Conservation (phyloP, 331 rosid species). For the Cydonia oblonga region DNA sequence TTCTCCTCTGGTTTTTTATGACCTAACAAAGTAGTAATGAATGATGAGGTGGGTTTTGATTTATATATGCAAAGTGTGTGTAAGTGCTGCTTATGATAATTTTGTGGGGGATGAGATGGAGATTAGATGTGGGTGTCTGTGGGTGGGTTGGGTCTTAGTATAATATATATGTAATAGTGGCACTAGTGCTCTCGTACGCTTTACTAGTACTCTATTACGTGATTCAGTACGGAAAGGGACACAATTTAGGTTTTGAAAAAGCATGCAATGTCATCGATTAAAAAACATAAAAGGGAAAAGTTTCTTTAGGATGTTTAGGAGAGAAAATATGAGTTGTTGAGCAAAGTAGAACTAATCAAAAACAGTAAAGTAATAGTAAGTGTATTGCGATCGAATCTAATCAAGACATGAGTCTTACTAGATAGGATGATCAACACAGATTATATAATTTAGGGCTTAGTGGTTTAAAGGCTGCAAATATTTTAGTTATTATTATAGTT, state of each 20-base stretch:
- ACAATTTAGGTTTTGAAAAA: not conserved
- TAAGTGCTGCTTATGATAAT: not conserved
- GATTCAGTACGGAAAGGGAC: slow-evolving; percentile 3
- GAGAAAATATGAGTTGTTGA: not conserved
- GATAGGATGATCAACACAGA: not conserved
- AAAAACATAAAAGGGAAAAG: not conserved
- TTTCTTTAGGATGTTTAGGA: too few species aligned
- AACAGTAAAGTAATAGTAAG: not conserved
- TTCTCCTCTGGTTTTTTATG: not conserved
- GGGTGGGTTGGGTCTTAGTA: not conserved
- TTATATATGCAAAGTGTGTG: not conserved
- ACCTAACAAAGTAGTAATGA: not conserved
- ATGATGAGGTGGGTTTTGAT: not conserved
- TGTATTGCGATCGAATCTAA: not conserved
- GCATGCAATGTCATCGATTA: not conserved
- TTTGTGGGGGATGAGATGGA: not conserved
- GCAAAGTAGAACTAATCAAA: not conserved
- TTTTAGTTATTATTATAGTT: too few species aligned
- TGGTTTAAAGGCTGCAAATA: too few species aligned
- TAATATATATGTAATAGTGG: not conserved
- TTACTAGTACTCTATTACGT: not conserved
- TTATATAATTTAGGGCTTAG: too few species aligned
- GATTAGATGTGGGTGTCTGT: not conserved
- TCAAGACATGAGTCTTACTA: not conserved
- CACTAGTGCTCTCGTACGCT: not conserved